phyloP scores from a whole-genome alignment of 257 asterid genomes.

The Eucommia ulmoides region DNA sequence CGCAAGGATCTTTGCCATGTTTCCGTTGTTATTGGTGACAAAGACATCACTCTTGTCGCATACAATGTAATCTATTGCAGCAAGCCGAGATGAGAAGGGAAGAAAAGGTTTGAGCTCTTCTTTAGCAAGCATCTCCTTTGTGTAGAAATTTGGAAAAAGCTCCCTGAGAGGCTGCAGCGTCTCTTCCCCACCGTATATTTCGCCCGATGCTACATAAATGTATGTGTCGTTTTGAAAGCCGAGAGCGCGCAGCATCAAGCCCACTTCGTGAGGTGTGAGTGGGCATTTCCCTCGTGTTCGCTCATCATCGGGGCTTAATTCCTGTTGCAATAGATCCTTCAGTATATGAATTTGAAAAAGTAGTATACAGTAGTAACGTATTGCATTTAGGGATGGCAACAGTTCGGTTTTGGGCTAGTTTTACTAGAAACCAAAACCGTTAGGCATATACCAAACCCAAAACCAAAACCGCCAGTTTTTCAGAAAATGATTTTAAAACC shows the following conservation, averaged over 20 bases:
- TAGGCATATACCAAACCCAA: too few species aligned
- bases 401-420: too few species aligned
- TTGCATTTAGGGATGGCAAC: too few species aligned
- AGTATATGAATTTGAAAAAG: too few species aligned
- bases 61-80: conserved; percentile 87
- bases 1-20: conserved; percentile 98
- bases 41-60: conserved; percentile 97
- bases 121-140: conserved; percentile 81
- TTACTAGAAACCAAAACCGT: too few species aligned
- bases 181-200: conserved; percentile 96
- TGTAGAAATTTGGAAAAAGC: conserved; percentile 87
- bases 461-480: too few species aligned
- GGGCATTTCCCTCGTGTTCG: conserved; percentile 94
- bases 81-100: conserved; percentile 89
- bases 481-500: too few species aligned
- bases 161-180: conserved; percentile 86
- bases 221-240: conserved; percentile 77
- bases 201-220: conserved; percentile 95
- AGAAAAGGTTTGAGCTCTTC: conserved; percentile 69
- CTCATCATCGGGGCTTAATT: conserved; percentile 88
- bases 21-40: conserved; percentile 92
- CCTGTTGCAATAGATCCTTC: too few species aligned
- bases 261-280: conserved; percentile 94
- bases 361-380: too few species aligned
- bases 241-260: conserved; percentile 90